phyloP scores from a whole-genome alignment of 768 basidiomycete species.

The Calocera viscosa region DNA sequence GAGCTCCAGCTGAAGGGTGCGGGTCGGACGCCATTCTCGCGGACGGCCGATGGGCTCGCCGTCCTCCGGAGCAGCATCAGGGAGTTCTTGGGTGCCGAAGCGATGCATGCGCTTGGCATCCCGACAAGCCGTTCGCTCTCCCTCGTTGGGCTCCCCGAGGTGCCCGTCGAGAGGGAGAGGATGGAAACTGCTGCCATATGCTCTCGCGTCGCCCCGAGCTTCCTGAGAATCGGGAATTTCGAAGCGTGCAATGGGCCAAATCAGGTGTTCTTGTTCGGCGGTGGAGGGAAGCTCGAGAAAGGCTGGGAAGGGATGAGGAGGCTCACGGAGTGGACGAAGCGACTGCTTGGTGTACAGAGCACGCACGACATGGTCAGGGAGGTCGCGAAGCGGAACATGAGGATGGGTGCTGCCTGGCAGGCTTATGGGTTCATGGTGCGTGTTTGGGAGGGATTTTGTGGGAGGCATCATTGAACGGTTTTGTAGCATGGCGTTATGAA shows the following conservation, averaged over 20 bases:
- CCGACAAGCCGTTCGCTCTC: slow-evolving; percentile 82
- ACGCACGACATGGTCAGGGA: slow-evolving; percentile 47
- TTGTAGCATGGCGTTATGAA: slow-evolving; percentile 78
- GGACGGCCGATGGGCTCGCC: slow-evolving; percentile 86
- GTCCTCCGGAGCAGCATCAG: slow-evolving; percentile 89
- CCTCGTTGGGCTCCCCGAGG: slow-evolving; percentile 56
- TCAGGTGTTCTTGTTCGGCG: slow-evolving; percentile 49
- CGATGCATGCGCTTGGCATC: slow-evolving; percentile 67
- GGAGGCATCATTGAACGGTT: neutral
- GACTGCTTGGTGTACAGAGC: slow-evolving; percentile 41
- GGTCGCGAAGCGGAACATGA: slow-evolving; percentile 69
- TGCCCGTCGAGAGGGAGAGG: slow-evolving; percentile 63
- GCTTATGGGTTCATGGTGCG: slow-evolving; percentile 73
- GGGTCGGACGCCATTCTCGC: slow-evolving; percentile 86
- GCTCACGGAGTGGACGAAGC: slow-evolving; percentile 57
- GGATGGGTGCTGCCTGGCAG: slow-evolving; percentile 94
- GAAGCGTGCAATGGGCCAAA: slow-evolving; percentile 69
- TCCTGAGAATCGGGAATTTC: slow-evolving; percentile 84
- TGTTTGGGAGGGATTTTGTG: neutral
- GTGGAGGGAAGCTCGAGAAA: slow-evolving; percentile 49
- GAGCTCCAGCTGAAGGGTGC: slow-evolving; percentile 94
- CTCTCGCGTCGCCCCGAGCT: slow-evolving; percentile 75
- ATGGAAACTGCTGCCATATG: slow-evolving; percentile 59
- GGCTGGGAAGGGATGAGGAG: slow-evolving; percentile 62
- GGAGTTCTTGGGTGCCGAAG: slow-evolving; percentile 88